phyloP scores from a whole-genome alignment of 2,329 filamentous ascomycete genomes.

The Clonostachys chloroleuca region DNA sequence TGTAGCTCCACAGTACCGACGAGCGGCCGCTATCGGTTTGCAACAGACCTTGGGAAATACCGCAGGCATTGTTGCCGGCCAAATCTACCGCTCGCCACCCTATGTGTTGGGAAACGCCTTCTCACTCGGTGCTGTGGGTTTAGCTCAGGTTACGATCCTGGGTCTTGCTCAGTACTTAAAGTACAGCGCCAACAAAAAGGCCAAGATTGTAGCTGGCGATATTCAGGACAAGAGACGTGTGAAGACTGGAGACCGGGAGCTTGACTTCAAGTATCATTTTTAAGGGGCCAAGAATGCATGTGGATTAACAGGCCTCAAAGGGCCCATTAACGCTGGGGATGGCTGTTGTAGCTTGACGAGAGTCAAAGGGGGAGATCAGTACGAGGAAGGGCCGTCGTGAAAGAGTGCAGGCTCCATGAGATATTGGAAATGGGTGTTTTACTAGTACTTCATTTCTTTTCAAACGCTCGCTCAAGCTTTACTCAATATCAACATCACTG shows the following conservation, averaged over 20 bases:
- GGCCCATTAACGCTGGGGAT: too few species aligned
- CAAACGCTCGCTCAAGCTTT: too few species aligned
- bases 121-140: background rate
- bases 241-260: background rate
- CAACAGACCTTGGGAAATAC: constrained; percentile 24
- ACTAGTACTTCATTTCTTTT: too few species aligned
- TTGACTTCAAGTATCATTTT: background rate
- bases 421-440: too few species aligned
- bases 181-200: background rate
- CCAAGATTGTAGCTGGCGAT: background rate
- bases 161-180: background rate
- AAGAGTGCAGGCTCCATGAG: too few species aligned
- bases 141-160: background rate
- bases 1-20: constrained; percentile 32
- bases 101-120: constrained; percentile 4
- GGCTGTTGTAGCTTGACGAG: too few species aligned
- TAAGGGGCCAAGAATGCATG: too few species aligned
- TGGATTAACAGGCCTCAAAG: too few species aligned
- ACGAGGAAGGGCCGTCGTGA: too few species aligned
- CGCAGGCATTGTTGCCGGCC: constrained; percentile 28
- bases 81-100: constrained; percentile 19
- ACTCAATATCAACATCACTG: too few species aligned
- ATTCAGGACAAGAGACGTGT: background rate
- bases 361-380: too few species aligned
- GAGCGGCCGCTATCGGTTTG: constrained; percentile 34